Percentiles rank a stretch among this genome's conserved stretches.
These are phyloP conservation scores for Hypoxylon lenormandii DNA, from an alignment of 495 filamentous ascomycete species.

Conservation along the genomic window DNA sequence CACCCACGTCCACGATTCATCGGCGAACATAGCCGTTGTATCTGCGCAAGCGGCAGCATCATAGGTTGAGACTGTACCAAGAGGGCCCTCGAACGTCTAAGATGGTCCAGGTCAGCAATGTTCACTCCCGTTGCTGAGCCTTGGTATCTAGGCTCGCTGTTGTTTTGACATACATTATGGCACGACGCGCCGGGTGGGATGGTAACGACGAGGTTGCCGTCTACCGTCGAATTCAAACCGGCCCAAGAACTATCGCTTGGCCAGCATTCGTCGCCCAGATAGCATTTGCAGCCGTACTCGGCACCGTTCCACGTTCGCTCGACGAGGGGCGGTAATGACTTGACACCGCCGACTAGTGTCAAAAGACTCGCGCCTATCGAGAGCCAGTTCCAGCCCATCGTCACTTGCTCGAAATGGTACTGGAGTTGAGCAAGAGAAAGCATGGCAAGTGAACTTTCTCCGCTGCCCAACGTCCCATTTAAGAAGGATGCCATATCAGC, in stretches of 20 bases:
- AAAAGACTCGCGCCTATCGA: slow-evolving; percentile 19
- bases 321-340: slow-evolving; percentile 36
- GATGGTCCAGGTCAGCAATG: slow-evolving; percentile 6
- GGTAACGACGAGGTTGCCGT: slow-evolving; percentile 55
- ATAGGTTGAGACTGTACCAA: slow-evolving; percentile 56
- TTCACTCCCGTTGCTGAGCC: neutral
- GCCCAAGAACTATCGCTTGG: slow-evolving; percentile 52
- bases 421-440: slow-evolving; percentile 2
- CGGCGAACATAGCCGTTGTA: slow-evolving; percentile 49
- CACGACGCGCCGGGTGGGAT: slow-evolving; percentile 57
- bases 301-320: slow-evolving; percentile 46
- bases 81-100: slow-evolving; percentile 53
- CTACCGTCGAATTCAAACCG: slow-evolving; percentile 55
- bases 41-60: slow-evolving; percentile 54
- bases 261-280: slow-evolving; percentile 59
- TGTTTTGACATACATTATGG: slow-evolving; percentile 48
- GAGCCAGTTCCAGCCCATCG: slow-evolving; percentile 33
- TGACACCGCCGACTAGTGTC: slow-evolving; percentile 2
- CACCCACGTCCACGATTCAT: slow-evolving; percentile 57
- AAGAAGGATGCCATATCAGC: slow-evolving; percentile 1
- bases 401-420: slow-evolving; percentile 4
- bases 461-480: slow-evolving; percentile 13
- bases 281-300: slow-evolving; percentile 61
- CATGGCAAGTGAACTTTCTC: neutral
- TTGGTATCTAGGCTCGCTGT: neutral